Base-by-base conservation (phyloP, 768 basidiomycete species). In the Calocybe indica region DNA sequence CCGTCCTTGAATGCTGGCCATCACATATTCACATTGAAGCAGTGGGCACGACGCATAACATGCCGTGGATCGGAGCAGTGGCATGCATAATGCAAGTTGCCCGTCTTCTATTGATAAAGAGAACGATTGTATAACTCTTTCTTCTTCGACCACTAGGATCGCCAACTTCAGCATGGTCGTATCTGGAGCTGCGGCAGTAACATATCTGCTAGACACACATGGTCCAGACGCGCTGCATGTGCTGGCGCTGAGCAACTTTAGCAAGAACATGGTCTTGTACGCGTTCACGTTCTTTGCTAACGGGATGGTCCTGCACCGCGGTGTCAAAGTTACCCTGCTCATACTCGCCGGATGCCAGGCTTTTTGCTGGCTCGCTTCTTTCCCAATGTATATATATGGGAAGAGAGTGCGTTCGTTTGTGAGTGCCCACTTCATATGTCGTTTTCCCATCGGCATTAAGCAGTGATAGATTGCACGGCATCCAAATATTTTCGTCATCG, bases 21-120 rank as follows among this genome's bases (percentile, higher is more conserved):
- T 46, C 10, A 7, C 29, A n/a, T 14, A 12, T 28, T 36, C 22
- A 6, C 11, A 36, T 35, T 30, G 6, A 50, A 50, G 4, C 22
- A 68, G 71, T 62, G 53, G 71, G 55, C 7, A 71, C 66, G 8
- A 63, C 62, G 6, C 65, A 69, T 48, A 61, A 62, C 22, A 71
- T 73, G 67, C 70, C 70, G 2, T 73, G 71, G 71, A 73, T 71
- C 47, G 71, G 71, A 22, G 71, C 71, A 0, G 71, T 73, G 11
- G 63, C 66, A 7, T 69, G 70, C 40, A 64, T 65, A 36, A 58
- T 60, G 65, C 63, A 14, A 29, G 63, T 56, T 11, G 6, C 31
- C 38, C 33, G 30, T 15, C 36, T 13, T 10, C 35, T 29, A 28
- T 7, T 31, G 8, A 30, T 12, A 11, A 28, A 33, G 13, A 37